Percentiles rank a stretch among this genome's conserved stretches.
Conservation (phyloP, 2,329 filamentous ascomycete species). For the Amylocarpus encephaloides region DNA sequence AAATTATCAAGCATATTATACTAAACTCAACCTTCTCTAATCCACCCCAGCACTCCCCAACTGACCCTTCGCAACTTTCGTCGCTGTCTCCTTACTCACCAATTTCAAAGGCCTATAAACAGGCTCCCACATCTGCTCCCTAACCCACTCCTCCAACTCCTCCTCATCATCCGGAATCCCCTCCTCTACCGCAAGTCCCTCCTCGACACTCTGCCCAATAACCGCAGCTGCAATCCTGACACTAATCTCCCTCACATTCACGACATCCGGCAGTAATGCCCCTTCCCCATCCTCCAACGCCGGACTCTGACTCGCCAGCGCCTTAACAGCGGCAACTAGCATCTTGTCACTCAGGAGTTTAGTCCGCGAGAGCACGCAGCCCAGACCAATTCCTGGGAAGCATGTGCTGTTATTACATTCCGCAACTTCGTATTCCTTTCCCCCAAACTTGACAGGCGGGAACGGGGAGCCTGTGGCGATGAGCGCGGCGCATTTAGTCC, state of each 20-base stretch:
- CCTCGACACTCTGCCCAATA: conserved; percentile 63
- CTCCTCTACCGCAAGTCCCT: conserved; percentile 58
- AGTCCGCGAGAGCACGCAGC: conserved; percentile 64
- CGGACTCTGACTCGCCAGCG: conserved; percentile 65
- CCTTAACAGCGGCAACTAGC: conserved; percentile 73
- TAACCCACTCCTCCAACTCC: conserved; percentile 50
- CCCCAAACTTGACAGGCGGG: conserved; percentile 59
- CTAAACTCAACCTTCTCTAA: too few relatives aligned
- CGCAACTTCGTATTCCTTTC: conserved; percentile 47
- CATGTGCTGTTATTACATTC: conserved; percentile 87
- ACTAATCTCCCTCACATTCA: conserved; percentile 67
- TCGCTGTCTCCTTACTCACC: conserved; percentile 47
- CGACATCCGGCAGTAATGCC: conserved; percentile 70
- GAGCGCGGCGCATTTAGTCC: conserved; percentile 72
- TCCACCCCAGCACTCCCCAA: conserved; percentile 38
- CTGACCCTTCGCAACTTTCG: conserved; percentile 53
- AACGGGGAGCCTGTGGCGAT: conserved; percentile 84
- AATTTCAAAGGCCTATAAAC: conserved; percentile 58
- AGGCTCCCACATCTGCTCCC: conserved; percentile 75
- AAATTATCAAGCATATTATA: too few relatives aligned
- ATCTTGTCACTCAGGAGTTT: conserved; percentile 66
- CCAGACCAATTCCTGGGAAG: conserved; percentile 81
- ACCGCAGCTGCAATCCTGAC: conserved; percentile 71
- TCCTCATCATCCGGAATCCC: conserved; percentile 51
- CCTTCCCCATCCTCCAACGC: conserved; percentile 56